Evolutionary conservation across 768 basidiomycete species (phyloP).

Genomic region (Boletus tylopilopsis): DNA sequence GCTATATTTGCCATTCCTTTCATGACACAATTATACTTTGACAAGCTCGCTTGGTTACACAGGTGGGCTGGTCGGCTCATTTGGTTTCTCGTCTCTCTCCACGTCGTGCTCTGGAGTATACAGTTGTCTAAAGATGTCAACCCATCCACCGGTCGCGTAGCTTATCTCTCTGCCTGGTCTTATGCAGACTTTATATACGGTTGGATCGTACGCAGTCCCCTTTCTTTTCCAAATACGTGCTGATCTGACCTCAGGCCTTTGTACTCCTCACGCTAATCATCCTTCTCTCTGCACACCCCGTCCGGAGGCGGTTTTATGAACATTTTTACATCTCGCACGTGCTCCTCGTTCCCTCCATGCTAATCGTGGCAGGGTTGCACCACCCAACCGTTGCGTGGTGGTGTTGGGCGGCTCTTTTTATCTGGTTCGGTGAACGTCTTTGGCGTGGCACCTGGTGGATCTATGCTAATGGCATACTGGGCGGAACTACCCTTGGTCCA

Average conservation of each 20-base stretch:
- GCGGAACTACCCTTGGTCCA: conserved; percentile 12
- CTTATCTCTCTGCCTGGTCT: conserved; percentile 50
- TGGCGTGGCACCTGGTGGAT: conserved; percentile 55
- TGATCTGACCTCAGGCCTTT: conserved; percentile 45
- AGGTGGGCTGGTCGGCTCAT: conserved; percentile 68
- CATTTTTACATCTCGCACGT: conserved; percentile 66
- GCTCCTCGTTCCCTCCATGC: conserved; percentile 56
- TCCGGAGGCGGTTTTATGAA: conserved; percentile 56
- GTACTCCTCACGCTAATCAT: conserved; percentile 50
- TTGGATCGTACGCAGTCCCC: conserved; percentile 42
- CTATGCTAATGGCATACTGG: conserved; percentile 54
- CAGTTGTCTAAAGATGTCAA: conserved; percentile 55
- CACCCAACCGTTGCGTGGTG: conserved; percentile 65
- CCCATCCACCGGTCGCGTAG: conserved; percentile 37
- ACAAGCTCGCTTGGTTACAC: conserved; percentile 71
- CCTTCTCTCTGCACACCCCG: conserved; percentile 44
- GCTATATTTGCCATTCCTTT: conserved; percentile 65
- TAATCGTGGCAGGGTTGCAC: conserved; percentile 61
- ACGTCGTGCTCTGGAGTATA: conserved; percentile 66
- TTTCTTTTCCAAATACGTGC: conserved; percentile 2
- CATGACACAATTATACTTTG: conserved; percentile 63
- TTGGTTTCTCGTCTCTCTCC: conserved; percentile 57
- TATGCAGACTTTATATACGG: conserved; percentile 64
- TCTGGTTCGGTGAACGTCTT: conserved; percentile 63
- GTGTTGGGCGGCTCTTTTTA: conserved; percentile 57